phyloP scores from a whole-genome alignment of 495 filamentous ascomycete species.

The Xylaria sp. region DNA sequence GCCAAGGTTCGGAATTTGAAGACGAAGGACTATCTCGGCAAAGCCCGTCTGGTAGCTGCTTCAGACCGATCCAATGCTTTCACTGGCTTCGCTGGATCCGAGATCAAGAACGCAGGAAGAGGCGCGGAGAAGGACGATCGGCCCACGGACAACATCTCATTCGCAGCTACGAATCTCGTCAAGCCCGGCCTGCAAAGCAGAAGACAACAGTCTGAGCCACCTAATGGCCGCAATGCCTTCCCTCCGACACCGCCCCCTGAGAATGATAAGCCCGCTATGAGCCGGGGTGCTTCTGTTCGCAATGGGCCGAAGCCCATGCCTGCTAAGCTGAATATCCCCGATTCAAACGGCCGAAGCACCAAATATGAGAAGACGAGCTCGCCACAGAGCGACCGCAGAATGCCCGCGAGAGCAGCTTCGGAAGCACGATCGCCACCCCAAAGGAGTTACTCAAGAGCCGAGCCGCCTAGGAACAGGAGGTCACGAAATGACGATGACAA shows the following conservation, averaged over 20 bases:
- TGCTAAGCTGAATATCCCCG: slow-evolving; percentile 61
- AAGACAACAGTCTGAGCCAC: slow-evolving; percentile 85
- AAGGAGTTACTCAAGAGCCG: slow-evolving; percentile 58
- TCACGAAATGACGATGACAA: slow-evolving; percentile 61
- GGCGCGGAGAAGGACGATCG: slow-evolving; percentile 69
- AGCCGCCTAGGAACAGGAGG: slow-evolving; percentile 38
- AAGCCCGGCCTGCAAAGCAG: slow-evolving; percentile 79
- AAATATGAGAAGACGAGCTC: slow-evolving; percentile 57
- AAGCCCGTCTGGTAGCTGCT: slow-evolving; percentile 91
- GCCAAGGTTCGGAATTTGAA: slow-evolving; percentile 99
- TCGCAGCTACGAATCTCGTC: slow-evolving; percentile 88
- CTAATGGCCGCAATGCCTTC: slow-evolving; percentile 82
- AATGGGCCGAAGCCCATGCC: slow-evolving; percentile 61
- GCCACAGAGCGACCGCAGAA: slow-evolving; percentile 50
- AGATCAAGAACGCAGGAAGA: slow-evolving; percentile 66
- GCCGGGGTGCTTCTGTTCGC: slow-evolving; percentile 60
- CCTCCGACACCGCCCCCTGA: slow-evolving; percentile 96
- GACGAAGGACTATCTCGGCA: slow-evolving; percentile 95
- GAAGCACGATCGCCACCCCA: slow-evolving; percentile 54
- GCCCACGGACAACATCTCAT: slow-evolving; percentile 79
- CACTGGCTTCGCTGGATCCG: slow-evolving; percentile 76
- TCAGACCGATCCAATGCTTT: slow-evolving; percentile 78
- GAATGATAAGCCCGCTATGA: slow-evolving; percentile 64
- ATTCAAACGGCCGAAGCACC: slow-evolving; percentile 47
- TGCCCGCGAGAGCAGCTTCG: slow-evolving; percentile 47